Evolutionary conservation across 768 basidiomycete genomes (phyloP).

Genomic region (Clavulina sp.): DNA sequence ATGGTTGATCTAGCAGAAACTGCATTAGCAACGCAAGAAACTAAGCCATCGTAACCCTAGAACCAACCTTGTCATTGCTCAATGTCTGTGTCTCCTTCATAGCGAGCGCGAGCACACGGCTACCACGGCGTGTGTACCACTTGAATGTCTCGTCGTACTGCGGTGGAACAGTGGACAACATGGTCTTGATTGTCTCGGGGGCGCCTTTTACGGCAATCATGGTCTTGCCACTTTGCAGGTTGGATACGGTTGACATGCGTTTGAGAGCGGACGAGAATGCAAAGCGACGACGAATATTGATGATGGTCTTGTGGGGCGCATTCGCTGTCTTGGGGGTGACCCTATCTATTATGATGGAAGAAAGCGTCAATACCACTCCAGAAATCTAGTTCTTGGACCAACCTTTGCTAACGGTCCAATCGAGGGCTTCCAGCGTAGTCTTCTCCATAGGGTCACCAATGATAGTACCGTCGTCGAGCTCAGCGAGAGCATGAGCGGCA

Average conservation of each 20-base stretch:
- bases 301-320: conserved; percentile 35
- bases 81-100: conserved; percentile 66
- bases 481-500: conserved; percentile 85
- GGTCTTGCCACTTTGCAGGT: conserved; percentile 39
- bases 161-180: conserved; percentile 57
- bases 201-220: conserved; percentile 76
- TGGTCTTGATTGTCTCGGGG: conserved; percentile 85
- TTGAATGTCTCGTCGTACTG: conserved; percentile 91
- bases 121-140: conserved; percentile 82
- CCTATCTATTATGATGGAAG: conserved; percentile 25
- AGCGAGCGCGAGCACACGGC: conserved; percentile 82
- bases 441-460: conserved; percentile 99
- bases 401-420: conserved; percentile 64
- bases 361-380: not conserved
- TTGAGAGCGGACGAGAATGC: conserved; percentile 97
- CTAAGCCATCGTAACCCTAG: not conserved
- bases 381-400: conserved; percentile 9
- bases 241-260: conserved; percentile 85
- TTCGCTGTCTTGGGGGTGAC: conserved; percentile 37
- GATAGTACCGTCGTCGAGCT: conserved; percentile 80
- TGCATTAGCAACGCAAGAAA: not conserved
- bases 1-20: conserved; percentile 69
- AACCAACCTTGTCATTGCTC: conserved; percentile 45
- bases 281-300: conserved; percentile 78
- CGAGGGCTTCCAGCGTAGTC: conserved; percentile 77